Evolutionary conservation across 495 filamentous ascomycete species (phyloP), one percentile per base, ranked within the genome.

Genomic region (Penicillium lagena): DNA sequence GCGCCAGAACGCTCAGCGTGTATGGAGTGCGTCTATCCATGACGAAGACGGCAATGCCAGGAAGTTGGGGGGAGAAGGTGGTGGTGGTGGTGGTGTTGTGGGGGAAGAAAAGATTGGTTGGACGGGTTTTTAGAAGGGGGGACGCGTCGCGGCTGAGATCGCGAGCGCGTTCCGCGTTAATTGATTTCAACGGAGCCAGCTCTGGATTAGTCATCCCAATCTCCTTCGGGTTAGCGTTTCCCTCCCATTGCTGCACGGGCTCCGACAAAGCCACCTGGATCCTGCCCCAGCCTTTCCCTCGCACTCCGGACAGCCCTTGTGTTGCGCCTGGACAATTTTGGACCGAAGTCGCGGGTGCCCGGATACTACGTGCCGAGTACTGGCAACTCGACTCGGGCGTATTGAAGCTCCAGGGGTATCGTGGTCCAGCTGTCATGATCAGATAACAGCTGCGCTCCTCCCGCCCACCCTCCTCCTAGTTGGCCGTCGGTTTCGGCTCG

Each of bases 1-100:
- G 75, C 52, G 85, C 77, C 55, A 93, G 83, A 49, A 96, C 78
- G 66, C 84, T 86, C 59, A 93, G 69, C 8, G 89, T 82, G 62
- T 85, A 95, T 7, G 86, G 81, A 47, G 88, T 89, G 69, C 86
- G 86, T 62, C 83, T 79, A 75, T 99, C 94, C 87, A 97, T 95
- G 39, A 35, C 54, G 61, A 43, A 49, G 57, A 46, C 50, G 39
- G 58, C 47, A 54, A 34, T 44, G 51, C 43, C 37, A 42, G 44
- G 37, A 50, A 43, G 47, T 57, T 53, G 55, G 35, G 40, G 43
- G 42, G 51, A 36, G 12, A 40, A 41, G 31, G 54, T 40, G 39
- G 52, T 52, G 51, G 51, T 47, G 47, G 50, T 46, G 50, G 52
- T 66, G 53, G 53, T 60, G 58, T 62, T 55, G 54, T 49, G 29